A percentile compares a stretch with the other conserved stretches of the same genome.
These are phyloP conservation scores for Phialophora chinensis DNA, from an alignment of 2,329 filamentous ascomycete genomes.

Conservation along the genomic window DNA sequence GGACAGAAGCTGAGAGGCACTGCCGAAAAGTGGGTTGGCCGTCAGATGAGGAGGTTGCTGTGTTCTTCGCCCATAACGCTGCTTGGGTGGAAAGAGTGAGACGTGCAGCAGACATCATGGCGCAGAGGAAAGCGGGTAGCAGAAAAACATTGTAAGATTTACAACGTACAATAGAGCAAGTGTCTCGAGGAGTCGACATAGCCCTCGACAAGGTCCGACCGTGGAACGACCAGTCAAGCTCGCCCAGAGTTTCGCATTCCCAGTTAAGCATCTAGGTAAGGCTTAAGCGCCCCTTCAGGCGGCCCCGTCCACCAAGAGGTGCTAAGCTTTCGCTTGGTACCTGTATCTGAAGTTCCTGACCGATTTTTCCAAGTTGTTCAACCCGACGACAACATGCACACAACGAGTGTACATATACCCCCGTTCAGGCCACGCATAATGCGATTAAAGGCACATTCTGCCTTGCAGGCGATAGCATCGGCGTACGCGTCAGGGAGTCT, in stretches of 20 bases:
- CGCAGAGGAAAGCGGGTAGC: conserved; percentile 5
- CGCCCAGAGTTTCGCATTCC: conserved; percentile 15
- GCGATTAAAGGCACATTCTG: not conserved
- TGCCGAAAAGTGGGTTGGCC: conserved; percentile 33
- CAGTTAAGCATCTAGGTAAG: conserved; percentile 18
- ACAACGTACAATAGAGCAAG: not conserved
- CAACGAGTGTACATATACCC: not conserved
- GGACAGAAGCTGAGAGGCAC: conserved; percentile 19
- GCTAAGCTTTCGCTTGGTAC: conserved; percentile 22
- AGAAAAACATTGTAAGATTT: not conserved
- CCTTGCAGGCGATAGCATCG: conserved; percentile 6
- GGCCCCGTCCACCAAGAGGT: conserved; percentile 13
- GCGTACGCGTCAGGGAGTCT: conserved; percentile 2
- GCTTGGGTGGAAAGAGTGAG: conserved; percentile 25
- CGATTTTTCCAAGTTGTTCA: not conserved
- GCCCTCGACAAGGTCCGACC: no score
- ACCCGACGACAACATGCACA: not conserved
- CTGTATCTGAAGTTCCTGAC: not conserved
- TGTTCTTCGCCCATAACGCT: conserved; percentile 21
- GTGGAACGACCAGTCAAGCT: conserved; percentile 7
- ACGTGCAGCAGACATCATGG: conserved; percentile 14
- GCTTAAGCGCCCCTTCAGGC: not conserved
- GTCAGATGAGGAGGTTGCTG: conserved; percentile 27
- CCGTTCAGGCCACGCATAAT: not conserved
- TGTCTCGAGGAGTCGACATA: not conserved